Conservation (phyloP, 768 basidiomycete genomes). For the Russula sp. region DNA sequence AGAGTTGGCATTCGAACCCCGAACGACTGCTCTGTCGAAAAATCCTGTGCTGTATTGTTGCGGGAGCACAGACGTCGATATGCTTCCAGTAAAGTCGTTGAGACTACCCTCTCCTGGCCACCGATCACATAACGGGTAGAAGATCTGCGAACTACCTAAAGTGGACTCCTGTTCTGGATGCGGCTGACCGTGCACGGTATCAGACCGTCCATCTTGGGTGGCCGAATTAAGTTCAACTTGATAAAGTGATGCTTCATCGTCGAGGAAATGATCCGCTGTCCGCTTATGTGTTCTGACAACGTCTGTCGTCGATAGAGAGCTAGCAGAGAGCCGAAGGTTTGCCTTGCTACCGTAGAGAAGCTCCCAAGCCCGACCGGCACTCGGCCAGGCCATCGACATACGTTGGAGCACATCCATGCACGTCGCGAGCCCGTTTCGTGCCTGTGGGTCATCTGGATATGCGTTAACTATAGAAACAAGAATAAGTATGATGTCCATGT, state of each 20-base stretch:
- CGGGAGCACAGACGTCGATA: conserved; percentile 68
- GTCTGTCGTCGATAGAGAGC: conserved; percentile 2
- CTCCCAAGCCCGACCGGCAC: conserved; percentile 65
- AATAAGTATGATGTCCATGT: conserved; percentile 2
- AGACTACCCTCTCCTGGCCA: conserved; percentile 34
- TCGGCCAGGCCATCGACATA: conserved; percentile 71
- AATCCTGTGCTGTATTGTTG: conserved; percentile 71
- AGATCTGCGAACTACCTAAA: conserved; percentile 18
- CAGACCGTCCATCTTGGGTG: conserved; percentile 3
- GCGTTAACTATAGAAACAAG: conserved; percentile 41
- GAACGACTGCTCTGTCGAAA: conserved; percentile 38
- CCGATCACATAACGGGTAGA: conserved; percentile 36
- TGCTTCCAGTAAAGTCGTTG: conserved; percentile 34
- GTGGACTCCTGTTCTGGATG: conserved; percentile 10
- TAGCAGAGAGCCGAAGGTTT: conserved; percentile 21
- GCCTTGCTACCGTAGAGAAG: conserved; percentile 60
- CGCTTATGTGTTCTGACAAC: conserved; percentile 45
- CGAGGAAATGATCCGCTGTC: conserved; percentile 42
- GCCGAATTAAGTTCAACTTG: conserved; percentile 2
- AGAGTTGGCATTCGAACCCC: conserved; percentile 4
- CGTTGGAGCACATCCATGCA: conserved; percentile 59
- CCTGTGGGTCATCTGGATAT: conserved; percentile 63
- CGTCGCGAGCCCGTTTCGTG: conserved; percentile 50
- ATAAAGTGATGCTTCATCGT: conserved; percentile 20
- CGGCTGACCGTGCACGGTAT: conserved; percentile 21